Evolutionary conservation across 1,284 basidiomycete genomes (phyloP).

Genomic region (Ustilago esculenta): DNA sequence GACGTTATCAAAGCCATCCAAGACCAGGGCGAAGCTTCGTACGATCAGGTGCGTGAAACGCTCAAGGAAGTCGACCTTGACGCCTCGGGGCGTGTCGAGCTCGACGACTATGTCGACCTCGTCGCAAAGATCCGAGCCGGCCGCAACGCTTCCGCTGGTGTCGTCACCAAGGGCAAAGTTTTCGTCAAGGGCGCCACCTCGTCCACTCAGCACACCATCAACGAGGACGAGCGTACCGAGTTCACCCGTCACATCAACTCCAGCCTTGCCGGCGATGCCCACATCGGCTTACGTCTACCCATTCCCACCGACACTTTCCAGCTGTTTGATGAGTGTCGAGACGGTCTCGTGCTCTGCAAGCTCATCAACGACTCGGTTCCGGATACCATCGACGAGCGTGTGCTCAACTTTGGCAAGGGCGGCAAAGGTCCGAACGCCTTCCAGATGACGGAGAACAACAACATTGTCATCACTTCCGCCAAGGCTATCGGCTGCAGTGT

Average conservation of each 20-base stretch:
- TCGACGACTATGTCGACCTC: constrained; percentile 97
- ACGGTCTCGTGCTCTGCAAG: constrained; percentile 95
- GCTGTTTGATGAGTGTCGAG: constrained; percentile 93
- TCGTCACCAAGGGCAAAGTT: constrained; percentile 78
- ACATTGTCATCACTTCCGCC: constrained; percentile 96
- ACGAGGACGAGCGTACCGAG: constrained; percentile 93
- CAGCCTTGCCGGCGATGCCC: constrained; percentile 87
- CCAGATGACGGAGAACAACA: constrained; percentile 99
- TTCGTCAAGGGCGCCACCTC: constrained; percentile 93
- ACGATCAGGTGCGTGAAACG: constrained; percentile 72
- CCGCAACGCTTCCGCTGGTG: constrained; percentile 68
- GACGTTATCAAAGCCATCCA: constrained; percentile 63
- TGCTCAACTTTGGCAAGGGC: constrained; percentile 76
- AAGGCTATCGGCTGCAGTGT: constrained; percentile 98
- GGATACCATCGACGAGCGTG: constrained; percentile 98
- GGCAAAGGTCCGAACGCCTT: constrained; percentile 80
- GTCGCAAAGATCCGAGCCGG: constrained; percentile 78
- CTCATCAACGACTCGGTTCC: constrained; percentile 99
- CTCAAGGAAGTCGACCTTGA: constrained; percentile 94
- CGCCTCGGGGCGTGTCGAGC: constrained; percentile 91
- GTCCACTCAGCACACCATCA: constrained; percentile 96
- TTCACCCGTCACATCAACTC: constrained; percentile 98
- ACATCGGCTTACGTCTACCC: constrained; percentile 83
- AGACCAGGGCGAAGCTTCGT: constrained; percentile 58
- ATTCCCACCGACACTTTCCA: constrained; percentile 99